Evolutionary conservation across 1,284 basidiomycete species (phyloP).

Genomic region (Cutaneotrichosporon cutaneum): DNA sequence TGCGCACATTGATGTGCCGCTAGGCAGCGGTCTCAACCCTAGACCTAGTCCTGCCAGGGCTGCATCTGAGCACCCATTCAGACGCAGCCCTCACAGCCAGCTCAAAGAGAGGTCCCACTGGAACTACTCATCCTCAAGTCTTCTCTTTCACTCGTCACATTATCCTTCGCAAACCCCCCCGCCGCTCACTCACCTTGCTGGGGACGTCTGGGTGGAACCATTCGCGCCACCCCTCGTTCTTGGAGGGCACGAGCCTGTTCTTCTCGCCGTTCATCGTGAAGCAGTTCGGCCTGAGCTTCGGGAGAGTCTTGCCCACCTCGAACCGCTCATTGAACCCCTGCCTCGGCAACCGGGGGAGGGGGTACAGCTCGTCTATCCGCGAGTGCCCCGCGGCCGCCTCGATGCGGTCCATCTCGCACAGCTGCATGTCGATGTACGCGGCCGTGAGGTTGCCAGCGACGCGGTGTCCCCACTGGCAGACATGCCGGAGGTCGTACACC

Average conservation of each 20-base stretch:
- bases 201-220: constrained; percentile 36
- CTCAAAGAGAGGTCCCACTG: no score
- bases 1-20: no score
- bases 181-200: constrained; percentile 13
- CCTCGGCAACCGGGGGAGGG: constrained; percentile 21
- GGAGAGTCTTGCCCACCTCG: not conserved
- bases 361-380: constrained; percentile 29
- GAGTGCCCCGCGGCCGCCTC: constrained; percentile 18
- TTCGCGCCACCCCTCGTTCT: constrained; percentile 40
- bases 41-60: no score
- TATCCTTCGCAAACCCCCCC: no score
- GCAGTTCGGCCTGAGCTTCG: not conserved
- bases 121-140: no score
- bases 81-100: no score
- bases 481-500: constrained; percentile 40
- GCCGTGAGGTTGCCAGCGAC: constrained; percentile 35
- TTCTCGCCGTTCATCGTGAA: constrained; percentile 29
- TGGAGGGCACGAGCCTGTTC: constrained; percentile 32
- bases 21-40: no score
- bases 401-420: constrained; percentile 41
- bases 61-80: no score
- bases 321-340: not conserved
- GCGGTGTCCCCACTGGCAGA: constrained; percentile 21
- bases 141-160: no score
- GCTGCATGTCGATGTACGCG: constrained; percentile 44